These are phyloP conservation scores for Ceratocystis huliohia DNA, from an alignment of 2,329 filamentous ascomycete genomes.

Conservation along the genomic window DNA sequence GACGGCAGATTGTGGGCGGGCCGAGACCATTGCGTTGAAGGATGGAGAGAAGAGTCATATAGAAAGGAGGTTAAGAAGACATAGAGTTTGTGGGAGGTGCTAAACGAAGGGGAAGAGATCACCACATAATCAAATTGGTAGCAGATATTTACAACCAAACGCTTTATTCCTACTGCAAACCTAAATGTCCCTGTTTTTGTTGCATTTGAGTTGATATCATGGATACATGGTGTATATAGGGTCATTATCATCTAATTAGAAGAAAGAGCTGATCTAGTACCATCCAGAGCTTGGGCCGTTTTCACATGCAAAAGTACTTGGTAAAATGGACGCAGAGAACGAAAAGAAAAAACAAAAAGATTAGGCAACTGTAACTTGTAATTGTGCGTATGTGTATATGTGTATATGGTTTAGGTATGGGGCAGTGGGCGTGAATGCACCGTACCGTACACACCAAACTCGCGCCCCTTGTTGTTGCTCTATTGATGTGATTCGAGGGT, in stretches of 20 bases:
- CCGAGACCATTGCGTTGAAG: slow-evolving; percentile 38
- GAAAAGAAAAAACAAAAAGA: background rate
- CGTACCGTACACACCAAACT: background rate
- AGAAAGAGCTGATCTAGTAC: too few species aligned
- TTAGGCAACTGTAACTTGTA: background rate
- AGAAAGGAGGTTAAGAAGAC: background rate
- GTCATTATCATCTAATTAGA: too few species aligned
- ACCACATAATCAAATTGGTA: background rate
- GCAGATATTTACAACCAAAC: background rate
- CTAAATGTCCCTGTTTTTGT: background rate
- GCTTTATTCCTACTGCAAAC: background rate
- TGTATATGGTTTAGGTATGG: too few species aligned
- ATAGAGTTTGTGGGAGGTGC: background rate
- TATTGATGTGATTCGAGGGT: background rate
- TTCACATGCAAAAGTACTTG: background rate
- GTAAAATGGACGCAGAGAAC: background rate
- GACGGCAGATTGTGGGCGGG: slow-evolving; percentile 67
- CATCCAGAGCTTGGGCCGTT: background rate
- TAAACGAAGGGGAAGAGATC: background rate
- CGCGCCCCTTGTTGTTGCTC: background rate
- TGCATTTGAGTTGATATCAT: too few species aligned
- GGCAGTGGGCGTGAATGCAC: too few species aligned
- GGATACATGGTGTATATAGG: too few species aligned
- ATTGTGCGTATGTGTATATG: too few species aligned
- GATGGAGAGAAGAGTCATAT: slow-evolving; percentile 30